Evolutionary conservation across 805 yeast species (phyloP).

Genomic region (Pichia insulana): DNA sequence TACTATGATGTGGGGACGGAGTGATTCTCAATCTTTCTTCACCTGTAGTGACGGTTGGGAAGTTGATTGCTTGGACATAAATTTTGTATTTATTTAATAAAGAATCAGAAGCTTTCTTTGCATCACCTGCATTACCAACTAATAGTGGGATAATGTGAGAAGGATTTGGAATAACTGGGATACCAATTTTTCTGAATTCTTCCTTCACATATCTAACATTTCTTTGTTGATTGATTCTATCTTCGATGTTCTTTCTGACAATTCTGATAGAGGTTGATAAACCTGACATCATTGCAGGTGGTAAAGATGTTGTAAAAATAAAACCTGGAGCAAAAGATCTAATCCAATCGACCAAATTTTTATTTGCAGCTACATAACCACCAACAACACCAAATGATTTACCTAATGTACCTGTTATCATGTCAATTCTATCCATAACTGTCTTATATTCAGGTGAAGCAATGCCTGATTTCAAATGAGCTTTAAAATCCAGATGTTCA

Average conservation of each 20-base stretch:
- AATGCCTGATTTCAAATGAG: constrained; percentile 63
- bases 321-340: constrained; percentile 96
- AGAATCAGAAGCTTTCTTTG: constrained; percentile 84
- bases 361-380: constrained; percentile 91
- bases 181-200: constrained; percentile 57
- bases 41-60: constrained; percentile 95
- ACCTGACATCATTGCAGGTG: constrained; percentile 98
- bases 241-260: constrained; percentile 67
- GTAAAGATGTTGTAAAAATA: constrained; percentile 92
- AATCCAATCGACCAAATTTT: constrained; percentile 83
- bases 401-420: constrained; percentile 96
- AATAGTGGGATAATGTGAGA: constrained; percentile 94
- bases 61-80: constrained; percentile 96
- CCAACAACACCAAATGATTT: constrained; percentile 97
- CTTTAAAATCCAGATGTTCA: constrained; percentile 86
- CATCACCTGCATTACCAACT: constrained; percentile 89
- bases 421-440: constrained; percentile 83
- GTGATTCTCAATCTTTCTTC: constrained; percentile 94
- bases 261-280: constrained; percentile 79
- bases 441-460: constrained; percentile 45
- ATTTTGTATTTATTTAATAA: constrained; percentile 76
- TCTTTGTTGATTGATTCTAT: constrained; percentile 76
- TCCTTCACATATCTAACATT: constrained; percentile 81
- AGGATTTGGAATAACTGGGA: constrained; percentile 96
- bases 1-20: constrained; percentile 96